Base-by-base conservation (phyloP, 208 protist genomes). In the Vickermania ingenoplastis region DNA sequence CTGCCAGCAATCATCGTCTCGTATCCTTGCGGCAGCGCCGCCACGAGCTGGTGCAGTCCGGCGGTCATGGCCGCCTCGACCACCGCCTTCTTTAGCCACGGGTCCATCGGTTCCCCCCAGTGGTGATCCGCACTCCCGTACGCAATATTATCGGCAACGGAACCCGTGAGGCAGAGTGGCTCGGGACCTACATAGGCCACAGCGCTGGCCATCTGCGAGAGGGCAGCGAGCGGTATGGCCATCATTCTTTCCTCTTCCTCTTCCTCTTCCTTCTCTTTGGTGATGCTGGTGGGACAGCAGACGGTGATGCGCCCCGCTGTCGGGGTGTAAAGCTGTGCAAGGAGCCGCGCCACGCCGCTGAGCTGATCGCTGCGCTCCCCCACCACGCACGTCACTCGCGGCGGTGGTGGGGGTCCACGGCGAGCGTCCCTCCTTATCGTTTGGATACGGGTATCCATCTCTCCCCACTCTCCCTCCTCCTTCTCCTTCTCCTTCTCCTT, bases 71-170 rank as follows among this genome's bases (percentile, higher is more conserved):
- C 87, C 24, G 83, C 86, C 45, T 56, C 45, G 3, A 91, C 72
- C 48, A 91, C 67, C 23, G 79, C 59, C 36, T 74, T 59, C 59
- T 86, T 81, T 5, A 81, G 71, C 82, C 87, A 94, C 14, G 73
- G 73, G 30, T 93, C 82, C 29, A 91, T 72, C 23, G 76, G 62
- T 57, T 89, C 86, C 28, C 81, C 86, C 77, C 85, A 92, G 55
- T 89, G 72, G 59, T 81, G 81, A 25, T 69, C 73, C 5, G 69
- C 54, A 2, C 80, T 53, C 41, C 83, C 86, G 71, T 91, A 95
- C 21, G 83, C 83, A 58, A 95, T 95, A 69, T 96, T 96, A 63
- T 94, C 72, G 11, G 75, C 80, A 45, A 96, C 87, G n/a, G 88
- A 76, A 11, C 83, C 87, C 23, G 72, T 82, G 58, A 96, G 92